Percentiles rank a stretch among this genome's conserved stretches.
Conservation (phyloP, 257 asterid genomes). For the Solanum dulcamara region DNA sequence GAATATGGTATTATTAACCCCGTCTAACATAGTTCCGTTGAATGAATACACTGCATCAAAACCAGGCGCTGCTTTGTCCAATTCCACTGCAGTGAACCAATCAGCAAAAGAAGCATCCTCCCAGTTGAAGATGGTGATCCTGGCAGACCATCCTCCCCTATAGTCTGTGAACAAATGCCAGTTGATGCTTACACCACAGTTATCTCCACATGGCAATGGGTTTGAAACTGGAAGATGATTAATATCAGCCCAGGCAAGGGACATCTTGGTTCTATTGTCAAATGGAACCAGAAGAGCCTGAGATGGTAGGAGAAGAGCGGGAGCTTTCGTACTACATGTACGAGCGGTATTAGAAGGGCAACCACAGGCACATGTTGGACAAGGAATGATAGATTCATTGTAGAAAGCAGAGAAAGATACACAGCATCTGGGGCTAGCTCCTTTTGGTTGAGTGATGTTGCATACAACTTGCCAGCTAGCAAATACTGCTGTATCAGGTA, state of each 20-base stretch:
- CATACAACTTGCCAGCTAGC: conserved; percentile 96
- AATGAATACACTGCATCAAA: conserved; percentile 77
- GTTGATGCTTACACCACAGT: conserved; percentile 82
- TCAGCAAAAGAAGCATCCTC: conserved; percentile 50
- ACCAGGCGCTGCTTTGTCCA: conserved; percentile 49
- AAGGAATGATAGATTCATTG: conserved; percentile 82
- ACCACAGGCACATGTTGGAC: conserved; percentile 86
- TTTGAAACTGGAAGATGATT: conserved; percentile 54
- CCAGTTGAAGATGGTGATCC: conserved; percentile 90
- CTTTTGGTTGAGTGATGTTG: conserved; percentile 62
- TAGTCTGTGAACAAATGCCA: conserved; percentile 85
- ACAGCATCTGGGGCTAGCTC: conserved; percentile 68
- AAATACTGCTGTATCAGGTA: conserved; percentile 37
- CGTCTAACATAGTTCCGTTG: conserved; percentile 49
- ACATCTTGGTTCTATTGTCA: conserved; percentile 43
- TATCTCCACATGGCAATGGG: conserved; percentile 74
- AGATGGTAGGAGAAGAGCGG: conserved; percentile 73
- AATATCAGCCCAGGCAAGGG: conserved; percentile 72
- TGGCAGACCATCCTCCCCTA: conserved; percentile 84
- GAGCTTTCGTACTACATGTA: conserved; percentile 44
- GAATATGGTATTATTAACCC: conserved; percentile 53
- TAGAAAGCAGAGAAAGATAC: conserved; percentile 88
- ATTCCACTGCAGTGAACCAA: conserved; percentile 77
- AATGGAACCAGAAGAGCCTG: conserved; percentile 74
- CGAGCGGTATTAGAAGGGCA: conserved; percentile 29